phyloP scores from a whole-genome alignment of 768 basidiomycete genomes.

The Floccularia luteovirens region DNA sequence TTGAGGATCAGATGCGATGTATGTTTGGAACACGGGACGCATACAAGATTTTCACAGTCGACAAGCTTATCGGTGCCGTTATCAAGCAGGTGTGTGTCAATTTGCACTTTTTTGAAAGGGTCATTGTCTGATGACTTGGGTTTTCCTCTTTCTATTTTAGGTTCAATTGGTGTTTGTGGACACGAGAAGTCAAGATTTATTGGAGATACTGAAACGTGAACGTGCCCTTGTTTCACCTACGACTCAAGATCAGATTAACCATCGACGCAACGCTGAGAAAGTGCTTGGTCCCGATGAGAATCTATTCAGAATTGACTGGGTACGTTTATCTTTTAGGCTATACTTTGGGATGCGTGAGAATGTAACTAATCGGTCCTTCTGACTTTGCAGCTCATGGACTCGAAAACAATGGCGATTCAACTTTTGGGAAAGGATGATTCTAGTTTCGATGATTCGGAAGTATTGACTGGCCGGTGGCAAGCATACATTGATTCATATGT shows the following conservation, averaged over 20 bases:
- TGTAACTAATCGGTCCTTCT: not conserved
- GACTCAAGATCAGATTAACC: constrained; percentile 65
- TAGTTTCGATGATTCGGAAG: constrained; percentile 68
- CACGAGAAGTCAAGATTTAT: constrained; percentile 61
- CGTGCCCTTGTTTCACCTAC: constrained; percentile 50
- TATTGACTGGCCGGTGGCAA: constrained; percentile 73
- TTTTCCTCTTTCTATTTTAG: constrained; percentile 17
- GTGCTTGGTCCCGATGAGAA: constrained; percentile 72
- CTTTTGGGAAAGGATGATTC: constrained; percentile 76
- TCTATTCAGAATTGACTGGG: constrained; percentile 78
- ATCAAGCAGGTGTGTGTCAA: constrained; percentile 70
- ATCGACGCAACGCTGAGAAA: constrained; percentile 59
- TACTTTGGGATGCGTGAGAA: not conserved
- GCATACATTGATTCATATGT: constrained; percentile 73
- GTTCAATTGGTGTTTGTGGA: constrained; percentile 66
- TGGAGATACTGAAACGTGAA: constrained; percentile 66
- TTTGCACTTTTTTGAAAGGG: not conserved
- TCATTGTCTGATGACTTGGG: not conserved
- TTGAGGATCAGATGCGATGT: constrained; percentile 86
- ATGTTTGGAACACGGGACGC: constrained; percentile 83
- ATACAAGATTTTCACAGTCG: constrained; percentile 89
- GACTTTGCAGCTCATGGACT: constrained; percentile 45
- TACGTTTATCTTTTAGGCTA: constrained; percentile 18
- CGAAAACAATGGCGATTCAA: constrained; percentile 64
- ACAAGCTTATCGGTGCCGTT: constrained; percentile 82